Percentiles rank a stretch among this genome's conserved stretches.
Conservation (phyloP, 345 rosid species). For the Syzygium aromaticum region DNA sequence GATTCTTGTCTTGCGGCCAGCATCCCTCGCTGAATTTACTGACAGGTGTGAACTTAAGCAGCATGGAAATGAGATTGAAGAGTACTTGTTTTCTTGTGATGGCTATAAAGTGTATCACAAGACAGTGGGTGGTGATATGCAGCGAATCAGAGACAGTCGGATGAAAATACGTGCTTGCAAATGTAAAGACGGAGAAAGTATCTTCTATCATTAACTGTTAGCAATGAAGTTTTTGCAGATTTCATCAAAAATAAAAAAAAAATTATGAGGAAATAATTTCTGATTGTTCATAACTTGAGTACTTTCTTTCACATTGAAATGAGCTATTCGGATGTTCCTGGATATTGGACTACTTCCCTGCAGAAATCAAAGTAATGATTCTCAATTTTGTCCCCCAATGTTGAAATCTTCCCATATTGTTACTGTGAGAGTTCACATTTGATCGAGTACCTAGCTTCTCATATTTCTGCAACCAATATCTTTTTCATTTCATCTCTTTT, state of each 20-base stretch:
- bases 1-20: constrained; percentile 64
- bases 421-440: background rate
- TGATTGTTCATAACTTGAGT: background rate
- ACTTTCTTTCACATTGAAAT: background rate
- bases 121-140: background rate
- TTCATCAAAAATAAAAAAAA: background rate
- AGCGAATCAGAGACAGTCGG: background rate
- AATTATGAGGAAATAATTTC: background rate
- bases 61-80: background rate
- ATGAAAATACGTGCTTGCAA: background rate
- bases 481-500: background rate
- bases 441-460: background rate
- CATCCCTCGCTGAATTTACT: constrained; percentile 66
- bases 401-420: background rate
- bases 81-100: background rate
- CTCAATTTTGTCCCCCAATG: background rate
- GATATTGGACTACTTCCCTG: background rate
- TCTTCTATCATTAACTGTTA: background rate
- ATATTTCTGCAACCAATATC: background rate
- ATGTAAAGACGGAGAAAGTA: background rate
- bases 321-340: background rate
- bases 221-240: background rate
- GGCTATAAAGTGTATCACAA: background rate
- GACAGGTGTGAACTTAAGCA: constrained; percentile 35
- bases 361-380: background rate